phyloP scores from a whole-genome alignment of 169 alveolate genomes.

The Eimeria mitis region DNA sequence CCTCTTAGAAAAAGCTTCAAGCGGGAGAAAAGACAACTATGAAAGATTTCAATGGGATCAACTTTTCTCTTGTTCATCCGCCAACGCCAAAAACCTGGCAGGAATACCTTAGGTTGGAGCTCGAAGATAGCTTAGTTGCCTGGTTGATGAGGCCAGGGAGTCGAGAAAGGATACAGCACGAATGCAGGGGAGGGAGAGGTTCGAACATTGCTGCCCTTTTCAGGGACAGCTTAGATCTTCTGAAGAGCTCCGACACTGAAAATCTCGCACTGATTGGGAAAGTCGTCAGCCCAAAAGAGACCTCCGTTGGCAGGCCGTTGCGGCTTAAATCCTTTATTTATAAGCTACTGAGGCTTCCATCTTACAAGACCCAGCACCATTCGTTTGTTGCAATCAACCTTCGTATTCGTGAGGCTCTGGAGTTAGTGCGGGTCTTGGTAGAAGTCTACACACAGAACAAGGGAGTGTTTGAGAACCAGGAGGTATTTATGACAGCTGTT shows the following conservation, averaged over 20 bases:
- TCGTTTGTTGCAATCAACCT: conserved; percentile 45
- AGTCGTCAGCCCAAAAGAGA: conserved; percentile 43
- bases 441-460: conserved; percentile 19
- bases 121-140: neutral
- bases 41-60: conserved; percentile 10
- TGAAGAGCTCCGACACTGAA: conserved; percentile 45
- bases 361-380: conserved; percentile 59
- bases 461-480: conserved; percentile 47
- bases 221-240: conserved; percentile 61
- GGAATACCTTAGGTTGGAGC: conserved; percentile 42
- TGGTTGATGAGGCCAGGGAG: conserved; percentile 23
- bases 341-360: conserved; percentile 24
- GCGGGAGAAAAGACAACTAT: conserved; percentile 7
- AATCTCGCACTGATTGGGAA: conserved; percentile 52
- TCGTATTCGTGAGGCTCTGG: conserved; percentile 20
- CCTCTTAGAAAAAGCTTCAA: conserved; percentile 25
- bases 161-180: conserved; percentile 16
- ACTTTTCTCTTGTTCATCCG: conserved; percentile 25
- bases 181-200: conserved; percentile 59
- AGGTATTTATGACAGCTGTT: conserved; percentile 24
- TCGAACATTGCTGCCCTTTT: conserved; percentile 26
- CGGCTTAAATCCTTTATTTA: neutral
- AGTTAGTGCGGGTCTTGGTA: conserved; percentile 22
- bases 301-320: conserved; percentile 36
- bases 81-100: conserved; percentile 62